Base-by-base conservation (phyloP, 2,329 filamentous ascomycete species). In the Fusarium equiseti region DNA sequence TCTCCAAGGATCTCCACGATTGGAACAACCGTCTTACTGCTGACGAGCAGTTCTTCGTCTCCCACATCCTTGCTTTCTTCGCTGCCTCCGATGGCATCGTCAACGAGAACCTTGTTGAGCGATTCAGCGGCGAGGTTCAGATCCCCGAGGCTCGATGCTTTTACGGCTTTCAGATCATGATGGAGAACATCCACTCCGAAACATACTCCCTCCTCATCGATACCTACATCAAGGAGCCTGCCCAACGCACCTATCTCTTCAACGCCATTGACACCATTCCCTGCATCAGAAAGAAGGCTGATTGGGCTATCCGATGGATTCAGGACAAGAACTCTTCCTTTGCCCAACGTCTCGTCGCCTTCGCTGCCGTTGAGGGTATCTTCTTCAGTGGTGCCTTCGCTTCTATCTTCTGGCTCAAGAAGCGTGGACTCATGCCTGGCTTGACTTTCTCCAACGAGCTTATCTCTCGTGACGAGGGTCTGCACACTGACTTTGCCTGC, bases 121-220 rank as follows among this genome's bases (percentile, higher is more conserved):
- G 96, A 71, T 99, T 99, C 90, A 97, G 93, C 78, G 91, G 89
- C 73, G 96, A 99, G 84, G 95, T 99, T 31, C 96, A 99, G 85
- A 91, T 98, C 63, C 95, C 96, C 13, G 96, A 99, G 85, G 96
- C 96, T 72, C 94, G 96, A 78, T 99, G 96, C 90, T 99, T 99
- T 89, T 99, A 99, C 83, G 96, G 96, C 72, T 99, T 99, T 89
- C 96, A 99, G 87, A 98, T 98, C 86, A 99, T 99, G 96, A 98
- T 99, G 93, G 96, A 99, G 88, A 99, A 99, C 86, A 97, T 99
- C 78, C 96, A 99, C 89, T 98, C 96, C 18, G 96, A 99, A 87
- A 99, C 96, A 58, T 99, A 99, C 89, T 98, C 95, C 22, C 91
- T 99, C 38, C 91, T 99, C 80, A 99, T 99, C 81, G 96, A 99